Conservation (phyloP, 257 asterid genomes). For the Fraxinus cuspidata region DNA sequence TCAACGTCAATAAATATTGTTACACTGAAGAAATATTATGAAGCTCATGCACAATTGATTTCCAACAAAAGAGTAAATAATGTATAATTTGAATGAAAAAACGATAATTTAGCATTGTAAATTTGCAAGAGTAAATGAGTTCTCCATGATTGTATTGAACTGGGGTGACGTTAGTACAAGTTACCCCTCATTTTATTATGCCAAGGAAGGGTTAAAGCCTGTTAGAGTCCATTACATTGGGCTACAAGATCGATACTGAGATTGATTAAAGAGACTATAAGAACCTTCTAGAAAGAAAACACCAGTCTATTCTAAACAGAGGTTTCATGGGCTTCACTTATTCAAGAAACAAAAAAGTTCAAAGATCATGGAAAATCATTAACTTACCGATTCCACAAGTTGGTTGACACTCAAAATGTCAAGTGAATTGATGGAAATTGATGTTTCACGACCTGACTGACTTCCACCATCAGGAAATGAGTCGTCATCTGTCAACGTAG, state of each 20-base stretch:
- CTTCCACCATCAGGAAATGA: conserved; percentile 44
- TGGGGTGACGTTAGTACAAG: background rate
- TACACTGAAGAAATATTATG: background rate
- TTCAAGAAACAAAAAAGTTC: background rate
- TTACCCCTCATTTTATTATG: background rate
- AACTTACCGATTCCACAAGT: conserved; percentile 54
- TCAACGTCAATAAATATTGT: background rate
- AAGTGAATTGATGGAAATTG: conserved; percentile 44
- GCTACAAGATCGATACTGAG: background rate
- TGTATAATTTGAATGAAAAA: background rate
- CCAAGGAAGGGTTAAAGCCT: background rate
- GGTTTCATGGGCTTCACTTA: background rate
- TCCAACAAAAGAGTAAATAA: background rate
- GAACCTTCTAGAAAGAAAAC: background rate
- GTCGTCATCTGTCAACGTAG: conserved; percentile 40
- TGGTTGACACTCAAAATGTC: conserved; percentile 50
- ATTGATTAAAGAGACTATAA: background rate
- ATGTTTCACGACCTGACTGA: conserved; percentile 51
- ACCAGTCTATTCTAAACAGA: background rate
- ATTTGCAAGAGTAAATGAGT: background rate
- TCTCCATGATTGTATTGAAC: background rate
- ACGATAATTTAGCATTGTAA: background rate
- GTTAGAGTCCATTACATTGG: background rate
- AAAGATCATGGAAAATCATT: conserved; percentile 10
- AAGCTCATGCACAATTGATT: background rate